Conservation (phyloP, 495 filamentous ascomycete species). For the Margaritispora aquatica region DNA sequence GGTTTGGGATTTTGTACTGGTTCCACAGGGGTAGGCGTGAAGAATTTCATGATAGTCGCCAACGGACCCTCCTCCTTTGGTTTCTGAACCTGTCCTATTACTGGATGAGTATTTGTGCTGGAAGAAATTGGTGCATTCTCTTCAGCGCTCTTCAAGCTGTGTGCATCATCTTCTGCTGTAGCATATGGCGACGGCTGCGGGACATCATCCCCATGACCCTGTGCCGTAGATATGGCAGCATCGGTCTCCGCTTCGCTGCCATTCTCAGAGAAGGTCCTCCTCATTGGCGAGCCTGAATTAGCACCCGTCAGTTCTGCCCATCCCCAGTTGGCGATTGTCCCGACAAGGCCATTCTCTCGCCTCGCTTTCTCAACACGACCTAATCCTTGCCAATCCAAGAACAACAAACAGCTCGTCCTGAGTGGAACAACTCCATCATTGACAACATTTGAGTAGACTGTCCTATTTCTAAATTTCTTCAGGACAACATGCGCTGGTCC, state of each 20-base stretch:
- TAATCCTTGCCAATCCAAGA: conserved; percentile 92
- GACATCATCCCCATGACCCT: conserved; percentile 24
- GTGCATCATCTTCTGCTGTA: conserved; percentile 21
- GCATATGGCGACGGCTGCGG: conserved; percentile 23
- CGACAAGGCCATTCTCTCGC: conserved; percentile 83
- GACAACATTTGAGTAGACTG: conserved; percentile 94
- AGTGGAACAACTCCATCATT: conserved; percentile 97
- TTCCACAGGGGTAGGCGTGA: conserved; percentile 13
- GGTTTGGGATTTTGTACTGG: conserved; percentile 34
- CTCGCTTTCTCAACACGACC: conserved; percentile 91
- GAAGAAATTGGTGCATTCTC: not conserved
- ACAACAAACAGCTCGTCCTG: conserved; percentile 91
- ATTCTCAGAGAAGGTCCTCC: conserved; percentile 12
- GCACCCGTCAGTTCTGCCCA: conserved; percentile 91
- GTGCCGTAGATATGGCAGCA: conserved; percentile 18
- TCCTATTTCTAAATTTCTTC: conserved; percentile 82
- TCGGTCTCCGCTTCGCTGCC: conserved; percentile 17
- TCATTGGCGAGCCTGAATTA: conserved; percentile 48
- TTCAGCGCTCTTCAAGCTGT: conserved; percentile 16
- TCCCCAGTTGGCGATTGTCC: conserved; percentile 86
- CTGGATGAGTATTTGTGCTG: not conserved
- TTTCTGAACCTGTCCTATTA: not conserved
- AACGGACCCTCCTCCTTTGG: conserved; percentile 11
- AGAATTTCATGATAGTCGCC: conserved; percentile 21
- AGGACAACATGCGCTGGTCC: conserved; percentile 87